A percentile compares a stretch with the other conserved stretches of the same genome.
Conservation (phyloP, 768 basidiomycete species). For the Russula sp. region DNA sequence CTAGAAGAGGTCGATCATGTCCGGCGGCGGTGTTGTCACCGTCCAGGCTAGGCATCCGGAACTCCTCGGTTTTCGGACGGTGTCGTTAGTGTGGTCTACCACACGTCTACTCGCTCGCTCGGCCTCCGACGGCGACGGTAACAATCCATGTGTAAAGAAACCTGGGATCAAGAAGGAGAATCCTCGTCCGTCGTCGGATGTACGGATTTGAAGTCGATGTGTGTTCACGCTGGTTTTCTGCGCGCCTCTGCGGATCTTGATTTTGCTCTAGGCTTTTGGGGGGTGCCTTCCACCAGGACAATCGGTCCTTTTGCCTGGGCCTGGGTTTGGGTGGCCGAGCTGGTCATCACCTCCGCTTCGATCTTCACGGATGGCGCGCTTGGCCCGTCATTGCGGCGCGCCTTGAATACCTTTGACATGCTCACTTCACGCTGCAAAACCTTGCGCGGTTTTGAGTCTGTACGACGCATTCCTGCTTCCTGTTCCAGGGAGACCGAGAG, state of each 20-base stretch:
- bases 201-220: not conserved
- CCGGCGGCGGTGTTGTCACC: not conserved
- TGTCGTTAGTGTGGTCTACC: not conserved
- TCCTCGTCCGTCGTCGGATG: not conserved
- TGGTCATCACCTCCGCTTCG: conserved; percentile 14
- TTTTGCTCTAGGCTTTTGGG: conserved; percentile 23
- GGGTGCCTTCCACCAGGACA: conserved; percentile 28
- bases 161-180: not conserved
- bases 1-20: conserved; percentile 5
- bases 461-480: conserved; percentile 43
- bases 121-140: too few relatives aligned
- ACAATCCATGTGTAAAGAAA: not conserved
- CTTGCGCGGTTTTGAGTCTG: conserved; percentile 37
- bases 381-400: conserved; percentile 28
- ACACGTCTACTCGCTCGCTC: not conserved
- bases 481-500: conserved; percentile 66
- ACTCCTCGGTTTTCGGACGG: conserved; percentile 11
- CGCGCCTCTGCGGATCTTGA: not conserved
- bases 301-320: conserved; percentile 23
- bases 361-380: conserved; percentile 20
- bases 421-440: conserved; percentile 66
- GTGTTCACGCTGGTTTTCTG: not conserved
- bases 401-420: conserved; percentile 69
- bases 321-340: conserved; percentile 18
- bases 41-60: not conserved